Evolutionary conservation across 1,284 basidiomycete species (phyloP).

Genomic region (Naganishia liquefaciens): DNA sequence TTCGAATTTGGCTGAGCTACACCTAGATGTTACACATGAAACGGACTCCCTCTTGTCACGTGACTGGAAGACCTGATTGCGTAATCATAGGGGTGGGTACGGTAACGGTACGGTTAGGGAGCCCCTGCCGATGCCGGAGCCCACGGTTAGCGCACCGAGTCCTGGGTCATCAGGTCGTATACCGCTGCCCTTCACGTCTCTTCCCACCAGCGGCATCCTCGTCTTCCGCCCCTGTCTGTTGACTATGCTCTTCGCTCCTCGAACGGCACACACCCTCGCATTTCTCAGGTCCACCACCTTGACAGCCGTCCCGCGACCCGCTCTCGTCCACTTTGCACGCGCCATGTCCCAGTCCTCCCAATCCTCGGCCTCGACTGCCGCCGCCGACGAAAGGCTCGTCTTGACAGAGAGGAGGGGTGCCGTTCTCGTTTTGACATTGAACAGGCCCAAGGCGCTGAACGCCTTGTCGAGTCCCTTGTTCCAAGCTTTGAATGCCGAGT

Average conservation of each 20-base stretch:
- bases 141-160: no score
- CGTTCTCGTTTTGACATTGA: slow-evolving; percentile 87
- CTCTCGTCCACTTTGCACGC: slow-evolving; percentile 13
- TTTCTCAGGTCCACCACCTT: background rate
- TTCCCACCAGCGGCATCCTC: no score
- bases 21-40: no score
- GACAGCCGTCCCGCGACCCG: slow-evolving; percentile 13
- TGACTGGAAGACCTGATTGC: no score
- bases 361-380: slow-evolving; percentile 38
- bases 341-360: slow-evolving; percentile 46
- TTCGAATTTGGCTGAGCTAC: no score
- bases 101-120: no score
- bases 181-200: no score
- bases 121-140: no score
- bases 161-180: no score
- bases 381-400: slow-evolving; percentile 45
- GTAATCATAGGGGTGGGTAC: no score
- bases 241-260: background rate
- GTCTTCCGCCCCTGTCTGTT: no score
- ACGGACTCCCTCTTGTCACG: no score
- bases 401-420: slow-evolving; percentile 53
- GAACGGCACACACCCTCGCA: background rate
- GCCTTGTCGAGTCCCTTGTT: slow-evolving; percentile 82
- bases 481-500: slow-evolving; percentile 71
- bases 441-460: slow-evolving; percentile 94